Base-by-base conservation (phyloP, 306 rosid genomes). In the Casuarina equisetifolia region DNA sequence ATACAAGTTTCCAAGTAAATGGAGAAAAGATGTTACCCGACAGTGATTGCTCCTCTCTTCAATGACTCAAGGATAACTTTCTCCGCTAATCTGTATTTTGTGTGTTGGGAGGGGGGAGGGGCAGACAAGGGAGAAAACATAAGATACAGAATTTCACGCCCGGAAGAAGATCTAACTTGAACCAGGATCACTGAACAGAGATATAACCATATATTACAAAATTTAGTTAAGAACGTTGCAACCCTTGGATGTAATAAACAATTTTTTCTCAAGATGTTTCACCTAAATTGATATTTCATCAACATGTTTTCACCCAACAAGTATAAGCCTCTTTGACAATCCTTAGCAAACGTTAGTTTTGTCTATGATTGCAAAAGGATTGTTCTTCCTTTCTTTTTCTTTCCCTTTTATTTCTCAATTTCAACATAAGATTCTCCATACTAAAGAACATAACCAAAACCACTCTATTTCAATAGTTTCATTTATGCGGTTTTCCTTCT, bases 61-160 rank as follows among this genome's bases (percentile, higher is more conserved):
- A 91, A 76, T 46, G 93, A 88, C 81, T 86, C 91, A 35, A 94
- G 93, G 81, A 94, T 79, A 54, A 87, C 89, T 82, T 85, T 94
- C 81, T 91, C 97, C 16, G 97, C 94, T 75, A 94, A 87, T 79
- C 98, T 94, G 87, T 77, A 88, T 76, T 20, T 17, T 68, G 10
- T n/a, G 63, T 74, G 66, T 78, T 39, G 71, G 64, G 48, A 84
- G 79, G 67, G 55, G 5, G 32, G 32, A 20, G 9, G 39, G 69
- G 44, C 12, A 57, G 7, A 0, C 32, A 9, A 19, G 19, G 78
- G 66, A 77, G 66, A 81, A 76, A 46, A 82, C 72, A 66, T 48
- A 82, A 75, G 17, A 72, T 10, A 49, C 13, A 58, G 53, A 76
- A 67, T 78, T 19, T 50, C 43, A 19, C 19, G 53, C 54, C 46